A percentile compares a stretch with the other conserved stretches of the same genome.
phyloP scores from a whole-genome alignment of 2,329 filamentous ascomycete species.

The Colletotrichum spinosum region DNA sequence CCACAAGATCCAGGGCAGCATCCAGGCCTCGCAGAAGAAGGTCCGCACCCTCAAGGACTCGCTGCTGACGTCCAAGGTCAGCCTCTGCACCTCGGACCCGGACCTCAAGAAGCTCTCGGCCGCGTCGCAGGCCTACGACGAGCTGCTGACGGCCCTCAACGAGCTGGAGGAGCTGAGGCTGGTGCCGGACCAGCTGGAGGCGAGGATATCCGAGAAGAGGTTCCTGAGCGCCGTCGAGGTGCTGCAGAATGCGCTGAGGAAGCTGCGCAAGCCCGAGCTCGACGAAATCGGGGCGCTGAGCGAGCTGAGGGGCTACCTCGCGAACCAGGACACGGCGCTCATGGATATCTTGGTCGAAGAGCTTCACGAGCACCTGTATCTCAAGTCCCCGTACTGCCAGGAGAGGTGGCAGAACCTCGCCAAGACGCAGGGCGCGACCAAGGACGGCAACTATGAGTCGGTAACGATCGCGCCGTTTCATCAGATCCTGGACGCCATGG shows the following conservation, averaged over 20 bases:
- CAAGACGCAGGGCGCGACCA: slow-evolving; percentile 70
- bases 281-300: slow-evolving; percentile 90
- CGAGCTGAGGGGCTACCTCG: slow-evolving; percentile 88
- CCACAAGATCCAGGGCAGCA: slow-evolving; percentile 96
- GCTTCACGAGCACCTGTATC: slow-evolving; percentile 94
- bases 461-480: slow-evolving; percentile 66
- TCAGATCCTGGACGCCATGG: slow-evolving; percentile 68
- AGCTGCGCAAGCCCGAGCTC: slow-evolving; percentile 87
- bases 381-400: slow-evolving; percentile 97
- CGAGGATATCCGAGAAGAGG: slow-evolving; percentile 94
- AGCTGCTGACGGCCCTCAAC: slow-evolving; percentile 83
- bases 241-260: slow-evolving; percentile 85
- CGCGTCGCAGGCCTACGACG: slow-evolving; percentile 90
- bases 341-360: slow-evolving; percentile 98
- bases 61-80: slow-evolving; percentile 82
- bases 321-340: slow-evolving; percentile 90
- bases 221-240: slow-evolving; percentile 95
- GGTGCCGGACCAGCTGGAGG: slow-evolving; percentile 92
- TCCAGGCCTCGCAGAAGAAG: slow-evolving; percentile 87
- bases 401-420: slow-evolving; percentile 91
- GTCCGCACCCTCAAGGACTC: slow-evolving; percentile 87
- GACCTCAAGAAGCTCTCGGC: slow-evolving; percentile 91
- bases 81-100: slow-evolving; percentile 86
- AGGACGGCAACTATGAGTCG: slow-evolving; percentile 60
- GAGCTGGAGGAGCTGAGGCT: slow-evolving; percentile 89